Evolutionary conservation across 1,139 yeast genomes (phyloP), one percentile per base, ranked within the genome.

Genomic region (Protomyces arabidopsidicola): DNA sequence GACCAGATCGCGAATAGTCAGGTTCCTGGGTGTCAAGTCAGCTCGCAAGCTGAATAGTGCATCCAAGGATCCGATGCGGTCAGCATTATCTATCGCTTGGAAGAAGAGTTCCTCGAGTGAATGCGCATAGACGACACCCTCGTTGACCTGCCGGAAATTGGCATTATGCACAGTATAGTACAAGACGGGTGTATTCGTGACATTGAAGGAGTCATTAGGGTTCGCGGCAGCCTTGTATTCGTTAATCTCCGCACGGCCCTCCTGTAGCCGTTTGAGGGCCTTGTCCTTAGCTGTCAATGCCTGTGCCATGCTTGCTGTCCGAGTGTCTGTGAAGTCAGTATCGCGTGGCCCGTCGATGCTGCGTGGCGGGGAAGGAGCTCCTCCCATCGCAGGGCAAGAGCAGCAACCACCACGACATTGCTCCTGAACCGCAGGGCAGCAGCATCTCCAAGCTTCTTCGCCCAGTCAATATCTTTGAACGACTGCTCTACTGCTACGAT

Each of bases 51-150:
- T 36, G 51, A 50, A 57, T 18, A 57, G 50, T 8, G 39, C 27
- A 24, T 57, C 61, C 27, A 57, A n/a, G 8, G 61, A 48, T 12
- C 50, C 55, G 27, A 57, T 54, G n/a, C 61, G 51, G 27, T 36
- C 51, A 5, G 55, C 55, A 20, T 57, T 57, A 51, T 57, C 61
- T 18, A 57, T 57, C n/a, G 55, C 55, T 54, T 50, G 51, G 39
- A 48, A 57, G 18, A 50, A 51, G 27, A 57, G 61, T 38, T 57
- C 61, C 24, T 57, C 61, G 50, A 57, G 55, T 12, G 55, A 39
- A 31, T 57, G 61, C 50, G 61, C 61, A 57, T 57, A 57, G 2
- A 38, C 45, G 27, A 50, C 24, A 10, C 45, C 54, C 27, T 57
- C 52, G 8, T 50, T 22, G 24, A 57, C 55, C n/a, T 9, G 61